These are phyloP conservation scores for Hymenoscyphus infarciens DNA, from an alignment of 2,329 filamentous ascomycete genomes.

Conservation along the genomic window DNA sequence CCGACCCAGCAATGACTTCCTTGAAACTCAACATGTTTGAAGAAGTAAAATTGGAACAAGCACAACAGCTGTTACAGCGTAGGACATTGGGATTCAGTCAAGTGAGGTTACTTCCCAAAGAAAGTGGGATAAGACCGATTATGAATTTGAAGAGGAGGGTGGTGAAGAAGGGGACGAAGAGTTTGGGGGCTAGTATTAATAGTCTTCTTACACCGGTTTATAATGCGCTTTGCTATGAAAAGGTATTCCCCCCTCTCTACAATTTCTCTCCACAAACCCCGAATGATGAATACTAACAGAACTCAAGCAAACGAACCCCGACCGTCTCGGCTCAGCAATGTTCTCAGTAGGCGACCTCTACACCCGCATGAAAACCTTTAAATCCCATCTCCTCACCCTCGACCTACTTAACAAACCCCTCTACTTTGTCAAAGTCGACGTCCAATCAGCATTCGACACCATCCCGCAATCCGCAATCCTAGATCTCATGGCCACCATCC, in stretches of 20 bases:
- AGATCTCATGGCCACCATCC: conserved; percentile 58
- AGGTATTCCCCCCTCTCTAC: conserved; percentile 42
- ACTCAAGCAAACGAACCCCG: conserved; percentile 46
- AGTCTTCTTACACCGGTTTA: conserved; percentile 68
- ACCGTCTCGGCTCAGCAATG: conserved; percentile 71
- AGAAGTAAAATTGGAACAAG: conserved; percentile 60
- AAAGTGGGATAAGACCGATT: conserved; percentile 72
- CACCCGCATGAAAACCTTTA: conserved; percentile 67
- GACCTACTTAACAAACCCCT: conserved; percentile 42
- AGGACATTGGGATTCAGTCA: conserved; percentile 72
- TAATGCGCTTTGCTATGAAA: conserved; percentile 75
- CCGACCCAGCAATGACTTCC: conserved; percentile 65
- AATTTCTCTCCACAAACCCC: not conserved
- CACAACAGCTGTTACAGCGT: conserved; percentile 54
- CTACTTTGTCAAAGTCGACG: conserved; percentile 91
- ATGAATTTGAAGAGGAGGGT: conserved; percentile 74
- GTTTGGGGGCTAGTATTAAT: conserved; percentile 65
- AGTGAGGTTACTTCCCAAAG: conserved; percentile 80
- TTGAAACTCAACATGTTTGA: conserved; percentile 76
- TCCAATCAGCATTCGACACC: conserved; percentile 89
- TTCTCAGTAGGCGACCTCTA: conserved; percentile 82
- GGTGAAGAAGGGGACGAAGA: conserved; percentile 48
- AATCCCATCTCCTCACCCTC: conserved; percentile 42
- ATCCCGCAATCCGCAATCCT: conserved; percentile 80
- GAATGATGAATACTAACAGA: conserved; percentile 19